These are phyloP conservation scores for Crassisporium funariophilum DNA, from an alignment of 768 basidiomycete genomes.

Conservation along the genomic window DNA sequence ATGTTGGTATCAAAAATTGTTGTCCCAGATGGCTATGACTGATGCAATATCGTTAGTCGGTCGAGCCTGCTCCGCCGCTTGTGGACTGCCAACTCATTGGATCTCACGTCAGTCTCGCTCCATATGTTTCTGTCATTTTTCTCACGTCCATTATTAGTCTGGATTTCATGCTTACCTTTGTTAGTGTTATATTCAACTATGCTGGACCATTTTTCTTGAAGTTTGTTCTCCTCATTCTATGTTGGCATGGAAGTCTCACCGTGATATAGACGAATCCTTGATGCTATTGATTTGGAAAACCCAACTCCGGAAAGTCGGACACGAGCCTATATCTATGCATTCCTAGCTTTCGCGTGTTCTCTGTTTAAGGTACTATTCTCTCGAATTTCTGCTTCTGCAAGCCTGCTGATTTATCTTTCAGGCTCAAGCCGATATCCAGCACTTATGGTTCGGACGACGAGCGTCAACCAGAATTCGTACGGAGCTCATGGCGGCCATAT, in stretches of 20 bases:
- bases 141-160: slow-evolving; percentile 37
- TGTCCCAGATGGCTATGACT: background rate
- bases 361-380: slow-evolving; percentile 46
- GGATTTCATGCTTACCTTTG: slow-evolving; percentile 67
- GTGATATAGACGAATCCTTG: slow-evolving; percentile 52
- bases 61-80: slow-evolving; percentile 45
- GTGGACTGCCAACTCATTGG: slow-evolving; percentile 48
- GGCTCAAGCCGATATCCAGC: slow-evolving; percentile 70
- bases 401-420: slow-evolving; percentile 16
- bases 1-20: slow-evolving; percentile 22
- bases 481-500: slow-evolving; percentile 84
- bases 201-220: slow-evolving; percentile 85
- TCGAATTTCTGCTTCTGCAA: background rate
- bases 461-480: slow-evolving; percentile 70
- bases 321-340: slow-evolving; percentile 76
- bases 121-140: background rate
- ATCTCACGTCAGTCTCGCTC: slow-evolving; percentile 39
- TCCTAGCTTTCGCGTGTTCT: slow-evolving; percentile 68
- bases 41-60: slow-evolving; percentile 26
- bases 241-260: background rate
- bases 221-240: slow-evolving; percentile 28
- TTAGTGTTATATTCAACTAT: slow-evolving; percentile 78
- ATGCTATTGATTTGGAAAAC: slow-evolving; percentile 47
- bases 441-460: slow-evolving; percentile 82
- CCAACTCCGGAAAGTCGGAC: slow-evolving; percentile 54